Evolutionary conservation across 2,329 filamentous ascomycete species (phyloP), one percentile per base, ranked within the genome.

Genomic region (Aureobasidium sp.): DNA sequence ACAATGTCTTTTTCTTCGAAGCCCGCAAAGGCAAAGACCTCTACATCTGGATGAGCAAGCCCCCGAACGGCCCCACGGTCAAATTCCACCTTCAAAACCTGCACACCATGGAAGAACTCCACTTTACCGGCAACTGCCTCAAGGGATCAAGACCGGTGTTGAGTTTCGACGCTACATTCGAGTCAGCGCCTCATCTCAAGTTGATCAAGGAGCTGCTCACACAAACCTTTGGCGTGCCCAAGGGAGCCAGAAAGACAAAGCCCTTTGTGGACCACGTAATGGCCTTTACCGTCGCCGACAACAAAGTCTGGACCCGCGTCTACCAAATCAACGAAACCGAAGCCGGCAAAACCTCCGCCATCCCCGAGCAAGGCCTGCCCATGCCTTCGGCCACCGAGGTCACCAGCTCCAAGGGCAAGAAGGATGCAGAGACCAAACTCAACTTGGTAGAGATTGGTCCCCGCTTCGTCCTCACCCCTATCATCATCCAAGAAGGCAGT

Each of bases 211-310:
- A 97, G 74, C 82, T 97, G 67, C 87, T 99, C 70, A 82, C 87
- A 15, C 92, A 95, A 68, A 88, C 87, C 11, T 97, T 99, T 71
- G 92, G 91, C 62, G 94, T 99, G 0, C 94, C 94, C 1, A 88
- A 92, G 68, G 87, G 87, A 23, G 87, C 92, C 25, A 82, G 90
- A 68, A 95, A 95, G 69, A 87, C 89, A 62, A 99, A 99, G 77
- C 94, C 94, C 3, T 99, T 99, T 69, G 81, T 97, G 64, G 94
- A 99, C 73, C 92, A 94, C 68, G 89, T 99, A 64, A 92, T 97
- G 82, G 87, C 86, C 61, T 95, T 99, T 73, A 95, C 88, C 61
- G 79, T 95, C 33, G 89, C 89, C 3, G 93, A 96, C 70, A 90
- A 89, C 69, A 96, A 95, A 78, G 89, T 99, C 69, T 99, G 93